Percentiles rank a stretch among this genome's conserved stretches.
Evolutionary conservation across 2,329 filamentous ascomycete species (phyloP).

Genomic region (Drechslerella stenobrocha): DNA sequence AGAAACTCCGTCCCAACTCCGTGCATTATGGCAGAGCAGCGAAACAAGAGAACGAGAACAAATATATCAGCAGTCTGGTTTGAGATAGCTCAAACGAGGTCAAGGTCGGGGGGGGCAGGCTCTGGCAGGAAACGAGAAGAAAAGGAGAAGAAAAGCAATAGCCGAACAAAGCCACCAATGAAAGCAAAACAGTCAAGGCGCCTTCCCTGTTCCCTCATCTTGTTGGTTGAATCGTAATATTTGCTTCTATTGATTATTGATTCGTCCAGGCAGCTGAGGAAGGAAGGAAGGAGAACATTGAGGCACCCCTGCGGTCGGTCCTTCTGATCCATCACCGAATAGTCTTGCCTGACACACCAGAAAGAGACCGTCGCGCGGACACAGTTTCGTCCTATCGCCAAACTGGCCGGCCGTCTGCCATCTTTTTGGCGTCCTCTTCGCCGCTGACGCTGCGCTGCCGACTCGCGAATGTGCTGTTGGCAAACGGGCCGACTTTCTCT

Average conservation of each 20-base stretch:
- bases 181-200: not conserved
- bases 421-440: conserved; percentile 14
- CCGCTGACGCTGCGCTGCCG: conserved; percentile 27
- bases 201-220: too few relatives aligned
- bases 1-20: conserved; percentile 47
- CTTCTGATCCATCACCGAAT: too few relatives aligned
- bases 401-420: conserved; percentile 8
- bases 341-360: too few relatives aligned
- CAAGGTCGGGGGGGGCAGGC: not conserved
- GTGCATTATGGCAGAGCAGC: conserved; percentile 1
- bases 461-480: conserved; percentile 40
- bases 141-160: not conserved
- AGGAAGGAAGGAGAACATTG: not conserved
- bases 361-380: not conserved
- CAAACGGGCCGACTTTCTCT: conserved; percentile 21
- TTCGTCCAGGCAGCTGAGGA: not conserved
- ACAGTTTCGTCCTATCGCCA: conserved; percentile 23
- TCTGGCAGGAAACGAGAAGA: not conserved
- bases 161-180: not conserved
- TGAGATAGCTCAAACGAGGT: not conserved
- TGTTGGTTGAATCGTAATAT: too few relatives aligned
- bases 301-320: too few relatives aligned
- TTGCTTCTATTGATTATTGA: too few relatives aligned
- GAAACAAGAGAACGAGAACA: conserved; percentile 30
- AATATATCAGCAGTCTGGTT: conserved; percentile 30